phyloP scores from a whole-genome alignment of 169 alveolate species.

The Eimeria maxima region DNA sequence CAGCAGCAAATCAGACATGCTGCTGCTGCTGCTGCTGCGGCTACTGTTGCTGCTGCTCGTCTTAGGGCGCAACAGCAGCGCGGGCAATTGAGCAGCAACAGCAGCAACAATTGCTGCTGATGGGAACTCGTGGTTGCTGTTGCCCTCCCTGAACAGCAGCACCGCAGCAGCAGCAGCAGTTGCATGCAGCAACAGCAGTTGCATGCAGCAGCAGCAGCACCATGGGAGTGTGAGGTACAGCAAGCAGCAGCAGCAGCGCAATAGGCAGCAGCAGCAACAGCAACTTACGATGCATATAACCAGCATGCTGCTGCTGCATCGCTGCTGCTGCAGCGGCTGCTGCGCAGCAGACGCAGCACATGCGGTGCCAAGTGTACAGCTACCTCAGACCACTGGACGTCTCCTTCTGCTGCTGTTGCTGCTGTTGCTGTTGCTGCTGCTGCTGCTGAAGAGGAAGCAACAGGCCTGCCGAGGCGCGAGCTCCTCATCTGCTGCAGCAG shows the following conservation, averaged over 20 bases:
- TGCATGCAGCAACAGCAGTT: not conserved
- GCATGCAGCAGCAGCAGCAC: slow-evolving; percentile 25
- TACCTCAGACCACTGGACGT: slow-evolving; percentile 4
- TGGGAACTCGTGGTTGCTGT: not conserved
- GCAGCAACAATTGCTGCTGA: slow-evolving; percentile 31
- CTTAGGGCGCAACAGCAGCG: not conserved
- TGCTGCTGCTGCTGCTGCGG: slow-evolving; percentile 1
- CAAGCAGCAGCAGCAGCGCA: too few species aligned
- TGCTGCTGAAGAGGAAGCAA: too few species aligned
- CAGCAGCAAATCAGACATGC: not conserved
- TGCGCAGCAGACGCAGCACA: slow-evolving; percentile 5
- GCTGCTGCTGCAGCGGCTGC: slow-evolving; percentile 10
- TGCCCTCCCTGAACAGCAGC: not conserved
- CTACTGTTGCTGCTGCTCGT: not conserved
- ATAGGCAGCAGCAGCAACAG: not conserved
- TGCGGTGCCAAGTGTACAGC: not conserved
- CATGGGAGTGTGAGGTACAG: not conserved
- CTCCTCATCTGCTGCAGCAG: slow-evolving; percentile 8
- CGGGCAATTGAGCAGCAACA: slow-evolving; percentile 19
- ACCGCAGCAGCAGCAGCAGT: not conserved
- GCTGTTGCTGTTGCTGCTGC: too few species aligned
- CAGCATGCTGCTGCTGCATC: slow-evolving; percentile 17
- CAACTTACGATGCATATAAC: slow-evolving; percentile 12
- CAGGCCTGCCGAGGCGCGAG: too few species aligned
- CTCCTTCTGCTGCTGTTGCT: too few species aligned